phyloP scores from a whole-genome alignment of 192 early-diverging fungal genomes.

The Mortierella antarctica region DNA sequence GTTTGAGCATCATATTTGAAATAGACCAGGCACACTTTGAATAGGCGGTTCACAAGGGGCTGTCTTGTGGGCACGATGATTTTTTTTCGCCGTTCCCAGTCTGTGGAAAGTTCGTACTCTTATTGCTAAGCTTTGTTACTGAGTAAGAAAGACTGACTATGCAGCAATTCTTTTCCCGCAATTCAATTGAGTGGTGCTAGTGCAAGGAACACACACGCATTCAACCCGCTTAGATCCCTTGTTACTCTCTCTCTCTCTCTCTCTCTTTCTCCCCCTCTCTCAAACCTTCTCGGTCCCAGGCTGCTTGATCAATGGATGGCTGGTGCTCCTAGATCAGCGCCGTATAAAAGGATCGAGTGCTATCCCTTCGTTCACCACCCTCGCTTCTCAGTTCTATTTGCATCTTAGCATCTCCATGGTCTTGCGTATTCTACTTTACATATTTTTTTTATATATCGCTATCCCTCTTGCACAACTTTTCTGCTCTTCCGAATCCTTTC shows the following conservation, averaged over 20 bases:
- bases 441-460: background rate
- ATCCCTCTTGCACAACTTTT: background rate
- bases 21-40: no score
- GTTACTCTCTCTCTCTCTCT: background rate
- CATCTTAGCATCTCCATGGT: background rate
- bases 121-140: no score
- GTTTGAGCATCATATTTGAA: no score
- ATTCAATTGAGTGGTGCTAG: no score
- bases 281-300: background rate
- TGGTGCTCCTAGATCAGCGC: no score
- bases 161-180: no score
- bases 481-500: background rate
- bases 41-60: no score
- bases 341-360: background rate
- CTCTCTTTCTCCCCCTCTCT: background rate
- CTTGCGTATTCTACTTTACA: background rate
- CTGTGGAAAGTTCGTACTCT: no score
- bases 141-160: no score
- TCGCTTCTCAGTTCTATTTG: background rate
- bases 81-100: no score
- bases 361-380: background rate
- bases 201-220: no score
- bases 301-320: background rate
- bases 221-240: background rate
- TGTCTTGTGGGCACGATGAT: no score